Evolutionary conservation across 192 early-diverging fungal genomes (phyloP), one percentile per base, ranked within the genome.

Genomic region (Lobulomyces angularis): DNA sequence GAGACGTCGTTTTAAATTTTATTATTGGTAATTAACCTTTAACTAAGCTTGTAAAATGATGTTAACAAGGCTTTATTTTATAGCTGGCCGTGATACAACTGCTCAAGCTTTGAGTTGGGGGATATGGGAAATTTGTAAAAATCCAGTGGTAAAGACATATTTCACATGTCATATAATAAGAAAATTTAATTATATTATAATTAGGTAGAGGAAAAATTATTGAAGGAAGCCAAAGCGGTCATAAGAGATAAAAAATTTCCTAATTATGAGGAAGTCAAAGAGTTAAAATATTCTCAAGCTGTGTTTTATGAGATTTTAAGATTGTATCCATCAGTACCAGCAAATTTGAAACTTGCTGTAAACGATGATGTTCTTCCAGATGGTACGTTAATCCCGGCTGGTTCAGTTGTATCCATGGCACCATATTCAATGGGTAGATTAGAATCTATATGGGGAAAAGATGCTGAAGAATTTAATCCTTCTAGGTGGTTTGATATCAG

Each of bases 271-370:
- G 32, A 55, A 34, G 41, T 61, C 16, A 51, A 55, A 8, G 50
- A 59, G 7, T 53, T 74, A 58, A 61, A 54, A 35, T 75, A 78
- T 55, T 60, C 67, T 3, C 56, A 46, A 1, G 72, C 71, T 2
- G 58, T 64, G 9, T 76, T 78, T 41, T 37, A 49, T 20, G 83
- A 85, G 55, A 57, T 68, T 5, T 46, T 83, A 19, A 63, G 83
- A 6, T 41, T 84, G 16, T 65, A 77, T 51, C 81, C 83, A 28
- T 56, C 69, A 20, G 79, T 86, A 3, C 83, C 81, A 3, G 22
- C 17, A 1, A 67, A 81, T 26, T 27, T 52, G 8, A 81, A 81
- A 53, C 47, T 55, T 22, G 64, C 69, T 5, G 37, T 75, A 11
- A 35, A 62, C 2, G 76, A 82, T 35, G 64, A 66, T 32, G 49